A percentile compares a stretch with the other conserved stretches of the same genome.
Conservation (phyloP, 805 yeast species). For the Debaryomyces maramus region DNA sequence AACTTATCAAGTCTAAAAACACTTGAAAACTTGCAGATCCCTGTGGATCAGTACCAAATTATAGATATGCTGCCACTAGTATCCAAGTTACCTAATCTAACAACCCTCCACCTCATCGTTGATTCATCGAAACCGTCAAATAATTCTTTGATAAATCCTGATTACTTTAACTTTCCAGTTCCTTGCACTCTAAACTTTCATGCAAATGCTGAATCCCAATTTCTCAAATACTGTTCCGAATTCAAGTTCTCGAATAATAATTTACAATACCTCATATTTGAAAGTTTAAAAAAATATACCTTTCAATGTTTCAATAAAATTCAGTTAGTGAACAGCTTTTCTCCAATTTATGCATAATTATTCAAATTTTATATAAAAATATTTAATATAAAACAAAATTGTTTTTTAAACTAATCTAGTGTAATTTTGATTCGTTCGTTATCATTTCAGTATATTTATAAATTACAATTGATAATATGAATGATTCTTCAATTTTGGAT, state of each 20-base stretch:
- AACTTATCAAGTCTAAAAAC: constrained; percentile 4
- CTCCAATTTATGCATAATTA: too few relatives aligned
- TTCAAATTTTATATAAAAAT: too few relatives aligned
- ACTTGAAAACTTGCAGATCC: constrained; percentile 9
- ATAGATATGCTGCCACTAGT: constrained; percentile 6
- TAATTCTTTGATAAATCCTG: constrained; percentile 10
- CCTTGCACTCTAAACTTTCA: constrained; percentile 1
- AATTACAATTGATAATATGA: too few relatives aligned
- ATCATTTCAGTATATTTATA: too few relatives aligned
- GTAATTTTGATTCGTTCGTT: too few relatives aligned
- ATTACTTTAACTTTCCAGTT: constrained; percentile 9
- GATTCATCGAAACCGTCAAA: neutral
- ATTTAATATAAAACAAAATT: too few relatives aligned
- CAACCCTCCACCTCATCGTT: constrained; percentile 6
- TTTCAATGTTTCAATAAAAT: neutral
- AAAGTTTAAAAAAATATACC: neutral
- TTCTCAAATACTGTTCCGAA: neutral
- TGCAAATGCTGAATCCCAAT: neutral
- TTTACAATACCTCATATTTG: neutral
- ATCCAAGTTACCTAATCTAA: constrained; percentile 2
- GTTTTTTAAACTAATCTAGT: too few relatives aligned
- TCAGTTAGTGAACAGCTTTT: neutral
- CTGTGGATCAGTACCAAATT: constrained; percentile 10
- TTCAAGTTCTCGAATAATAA: neutral
- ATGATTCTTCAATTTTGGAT: too few relatives aligned